phyloP scores from a whole-genome alignment of 371 early-diverging fungal species.

The Zopfochytrium polystomum region DNA sequence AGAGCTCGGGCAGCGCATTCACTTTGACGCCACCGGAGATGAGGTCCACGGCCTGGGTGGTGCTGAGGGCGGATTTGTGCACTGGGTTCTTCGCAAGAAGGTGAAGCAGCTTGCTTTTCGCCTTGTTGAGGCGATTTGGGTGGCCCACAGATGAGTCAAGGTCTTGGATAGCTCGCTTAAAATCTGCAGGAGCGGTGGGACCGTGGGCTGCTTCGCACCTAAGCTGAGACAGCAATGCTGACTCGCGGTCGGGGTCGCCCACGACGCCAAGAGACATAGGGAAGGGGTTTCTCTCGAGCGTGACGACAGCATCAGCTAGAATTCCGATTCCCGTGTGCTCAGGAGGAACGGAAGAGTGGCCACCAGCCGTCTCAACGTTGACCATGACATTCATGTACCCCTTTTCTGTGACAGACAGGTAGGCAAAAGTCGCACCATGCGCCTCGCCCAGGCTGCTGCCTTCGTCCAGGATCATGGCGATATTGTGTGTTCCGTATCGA shows the following conservation, averaged over 20 bases:
- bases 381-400: conserved; percentile 38
- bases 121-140: neutral
- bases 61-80: conserved; percentile 22
- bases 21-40: conserved; percentile 42
- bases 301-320: conserved; percentile 17
- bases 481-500: conserved; percentile 8
- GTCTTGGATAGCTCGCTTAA: neutral
- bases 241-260: neutral
- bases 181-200: neutral
- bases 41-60: conserved; percentile 41
- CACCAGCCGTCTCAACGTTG: conserved; percentile 32
- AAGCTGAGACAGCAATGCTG: conserved; percentile 9
- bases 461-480: conserved; percentile 38
- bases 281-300: conserved; percentile 25
- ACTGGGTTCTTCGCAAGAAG: conserved; percentile 1
- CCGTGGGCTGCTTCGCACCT: conserved; percentile 16
- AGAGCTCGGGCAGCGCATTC: conserved; percentile 38
- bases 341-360: conserved; percentile 42
- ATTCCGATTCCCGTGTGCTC: conserved; percentile 37
- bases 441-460: conserved; percentile 19
- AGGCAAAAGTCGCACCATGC: conserved; percentile 22
- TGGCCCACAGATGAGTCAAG: neutral
- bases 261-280: neutral
- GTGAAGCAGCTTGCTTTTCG: conserved; percentile 3
- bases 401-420: conserved; percentile 31